Conservation (phyloP, 1,284 basidiomycete genomes). For the Microbotryomycetes sp. region DNA sequence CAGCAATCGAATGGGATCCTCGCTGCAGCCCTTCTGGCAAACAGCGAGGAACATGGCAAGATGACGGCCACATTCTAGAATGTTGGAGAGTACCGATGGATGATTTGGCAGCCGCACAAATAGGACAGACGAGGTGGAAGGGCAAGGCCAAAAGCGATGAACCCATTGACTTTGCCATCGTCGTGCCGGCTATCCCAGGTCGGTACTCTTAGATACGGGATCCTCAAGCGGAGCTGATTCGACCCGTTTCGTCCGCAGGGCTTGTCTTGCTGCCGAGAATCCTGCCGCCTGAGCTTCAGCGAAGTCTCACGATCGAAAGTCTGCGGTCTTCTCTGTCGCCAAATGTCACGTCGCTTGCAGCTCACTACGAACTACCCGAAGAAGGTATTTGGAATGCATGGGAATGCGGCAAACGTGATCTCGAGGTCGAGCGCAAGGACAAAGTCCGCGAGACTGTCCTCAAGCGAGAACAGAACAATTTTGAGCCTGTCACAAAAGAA, state of each 20-base stretch:
- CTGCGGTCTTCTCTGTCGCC: slow-evolving; percentile 62
- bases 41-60: slow-evolving; percentile 17
- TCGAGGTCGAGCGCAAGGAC: slow-evolving; percentile 8
- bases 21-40: background rate
- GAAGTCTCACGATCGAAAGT: slow-evolving; percentile 60
- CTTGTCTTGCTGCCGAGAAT: slow-evolving; percentile 72
- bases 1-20: slow-evolving; percentile 10
- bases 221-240: background rate
- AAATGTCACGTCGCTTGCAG: slow-evolving; percentile 79
- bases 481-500: slow-evolving; percentile 4
- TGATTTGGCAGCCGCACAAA: slow-evolving; percentile 8
- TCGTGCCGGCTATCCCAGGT: slow-evolving; percentile 31
- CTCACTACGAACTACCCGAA: slow-evolving; percentile 67
- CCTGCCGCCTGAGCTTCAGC: slow-evolving; percentile 56
- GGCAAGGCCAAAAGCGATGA: slow-evolving; percentile 19
- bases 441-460: background rate
- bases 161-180: slow-evolving; percentile 15
- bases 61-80: slow-evolving; percentile 1
- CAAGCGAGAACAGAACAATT: background rate
- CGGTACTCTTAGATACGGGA: background rate
- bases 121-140: slow-evolving; percentile 28
- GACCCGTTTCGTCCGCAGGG: slow-evolving; percentile 54
- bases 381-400: slow-evolving; percentile 66
- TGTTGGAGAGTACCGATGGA: slow-evolving; percentile 20
- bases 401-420: slow-evolving; percentile 36